Conservation (phyloP, 2,329 filamentous ascomycete genomes). For the Stemphylium lycopersici region DNA sequence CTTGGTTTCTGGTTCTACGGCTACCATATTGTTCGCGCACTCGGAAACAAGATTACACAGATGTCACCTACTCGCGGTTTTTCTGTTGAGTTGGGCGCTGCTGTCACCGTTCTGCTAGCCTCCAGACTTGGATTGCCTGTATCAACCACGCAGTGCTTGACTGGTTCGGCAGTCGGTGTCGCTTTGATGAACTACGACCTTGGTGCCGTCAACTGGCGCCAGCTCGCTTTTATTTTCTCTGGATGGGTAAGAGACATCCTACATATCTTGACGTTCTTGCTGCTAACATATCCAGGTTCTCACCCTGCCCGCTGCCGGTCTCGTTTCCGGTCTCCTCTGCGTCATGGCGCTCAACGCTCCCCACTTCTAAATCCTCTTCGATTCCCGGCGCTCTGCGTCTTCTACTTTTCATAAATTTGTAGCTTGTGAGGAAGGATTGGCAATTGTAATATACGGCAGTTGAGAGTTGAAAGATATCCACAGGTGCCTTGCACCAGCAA, state of each 20-base stretch:
- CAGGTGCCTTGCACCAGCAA: no score
- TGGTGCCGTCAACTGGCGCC: conserved; percentile 52
- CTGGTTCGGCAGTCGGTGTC: conserved; percentile 31
- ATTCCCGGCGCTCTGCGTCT: not conserved
- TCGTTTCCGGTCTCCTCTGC: conserved; percentile 50
- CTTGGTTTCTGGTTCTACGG: conserved; percentile 67
- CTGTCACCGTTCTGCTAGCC: conserved; percentile 68
- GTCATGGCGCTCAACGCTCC: conserved; percentile 53
- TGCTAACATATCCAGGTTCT: conserved; percentile 48
- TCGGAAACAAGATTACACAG: conserved; percentile 66
- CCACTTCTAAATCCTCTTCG: conserved; percentile 30
- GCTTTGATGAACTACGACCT: conserved; percentile 41
- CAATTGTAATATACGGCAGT: no score
- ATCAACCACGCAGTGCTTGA: conserved; percentile 66
- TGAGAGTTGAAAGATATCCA: no score
- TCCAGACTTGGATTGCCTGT: conserved; percentile 67
- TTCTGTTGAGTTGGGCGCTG: conserved; percentile 49
- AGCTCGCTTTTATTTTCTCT: conserved; percentile 49
- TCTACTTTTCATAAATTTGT: not conserved
- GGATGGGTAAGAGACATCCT: conserved; percentile 5
- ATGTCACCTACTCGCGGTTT: conserved; percentile 64
- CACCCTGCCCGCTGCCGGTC: conserved; percentile 51
- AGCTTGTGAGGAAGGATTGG: not conserved
- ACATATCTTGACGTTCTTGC: not conserved
- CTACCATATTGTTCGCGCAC: conserved; percentile 67